These are phyloP conservation scores for Scheffersomyces lignosus DNA, from an alignment of 805 yeast species.

Conservation along the genomic window DNA sequence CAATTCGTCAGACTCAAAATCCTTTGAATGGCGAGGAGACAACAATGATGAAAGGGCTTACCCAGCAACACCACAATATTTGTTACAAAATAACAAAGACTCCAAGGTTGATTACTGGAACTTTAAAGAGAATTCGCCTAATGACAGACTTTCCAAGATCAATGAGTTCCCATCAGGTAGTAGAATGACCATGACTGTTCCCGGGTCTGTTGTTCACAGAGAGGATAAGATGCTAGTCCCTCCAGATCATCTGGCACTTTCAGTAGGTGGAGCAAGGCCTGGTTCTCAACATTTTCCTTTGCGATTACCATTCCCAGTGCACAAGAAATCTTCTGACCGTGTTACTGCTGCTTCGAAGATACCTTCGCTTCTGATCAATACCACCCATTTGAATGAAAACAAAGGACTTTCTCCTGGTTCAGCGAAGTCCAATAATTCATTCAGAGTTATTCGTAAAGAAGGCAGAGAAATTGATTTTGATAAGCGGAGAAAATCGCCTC, in stretches of 20 bases:
- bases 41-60: conserved; percentile 41
- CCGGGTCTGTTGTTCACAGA: too few species aligned
- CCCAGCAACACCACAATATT: conserved; percentile 70
- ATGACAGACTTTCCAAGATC: conserved; percentile 15
- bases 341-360: conserved; percentile 3
- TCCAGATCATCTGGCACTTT: too few species aligned
- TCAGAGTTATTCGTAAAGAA: conserved; percentile 66
- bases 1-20: conserved; percentile 55
- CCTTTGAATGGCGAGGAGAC: conserved; percentile 48
- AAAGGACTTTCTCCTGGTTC: background rate
- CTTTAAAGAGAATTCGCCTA: conserved; percentile 45
- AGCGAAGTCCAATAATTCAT: conserved; percentile 38
- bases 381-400: conserved; percentile 5
- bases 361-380: conserved; percentile 17
- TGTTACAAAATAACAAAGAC: conserved; percentile 46
- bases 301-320: conserved; percentile 14
- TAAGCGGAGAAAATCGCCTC: conserved; percentile 75
- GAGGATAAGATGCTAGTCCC: too few species aligned
- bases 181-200: too few species aligned
- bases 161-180: conserved; percentile 9
- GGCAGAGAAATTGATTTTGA: conserved; percentile 79
- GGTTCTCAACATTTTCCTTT: conserved; percentile 12
- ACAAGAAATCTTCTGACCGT: conserved; percentile 5
- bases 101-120: conserved; percentile 53
- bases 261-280: too few species aligned